These are phyloP conservation scores for Phaseolus coccineus DNA, from an alignment of 331 rosid genomes.

Conservation along the genomic window DNA sequence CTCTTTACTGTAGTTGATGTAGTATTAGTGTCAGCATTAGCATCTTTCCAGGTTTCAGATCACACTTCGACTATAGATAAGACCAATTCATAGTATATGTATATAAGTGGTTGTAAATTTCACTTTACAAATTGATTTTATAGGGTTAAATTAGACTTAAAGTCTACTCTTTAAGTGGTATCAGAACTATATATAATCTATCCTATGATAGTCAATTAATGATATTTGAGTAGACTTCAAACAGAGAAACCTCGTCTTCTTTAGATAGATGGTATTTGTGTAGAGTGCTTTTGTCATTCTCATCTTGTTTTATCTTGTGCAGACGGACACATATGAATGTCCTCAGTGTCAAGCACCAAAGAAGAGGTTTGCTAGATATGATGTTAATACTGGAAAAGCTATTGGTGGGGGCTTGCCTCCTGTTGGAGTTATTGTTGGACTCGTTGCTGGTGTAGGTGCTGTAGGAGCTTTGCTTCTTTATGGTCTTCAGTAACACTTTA, in stretches of 20 bases:
- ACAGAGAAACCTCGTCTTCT: slow-evolving; percentile 6
- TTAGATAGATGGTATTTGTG: not conserved
- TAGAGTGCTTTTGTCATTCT: not conserved
- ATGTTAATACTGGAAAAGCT: slow-evolving; percentile 81
- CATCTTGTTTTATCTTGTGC: slow-evolving; percentile 30
- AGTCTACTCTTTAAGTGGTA: too few relatives aligned
- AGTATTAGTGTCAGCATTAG: not conserved
- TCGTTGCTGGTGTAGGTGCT: slow-evolving; percentile 79
- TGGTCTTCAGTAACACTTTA: slow-evolving; percentile 82
- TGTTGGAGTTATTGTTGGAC: slow-evolving; percentile 86
- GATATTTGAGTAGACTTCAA: slow-evolving; percentile 12
- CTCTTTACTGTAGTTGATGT: not conserved
- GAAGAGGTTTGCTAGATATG: slow-evolving; percentile 89
- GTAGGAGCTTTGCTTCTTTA: slow-evolving; percentile 94
- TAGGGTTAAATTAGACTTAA: too few relatives aligned
- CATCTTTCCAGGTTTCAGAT: not conserved
- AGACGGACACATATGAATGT: slow-evolving; percentile 79
- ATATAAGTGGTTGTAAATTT: too few relatives aligned
- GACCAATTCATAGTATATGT: too few relatives aligned
- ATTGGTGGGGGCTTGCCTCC: slow-evolving; percentile 95
- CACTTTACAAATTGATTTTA: too few relatives aligned
- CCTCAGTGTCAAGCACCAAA: slow-evolving; percentile 95
- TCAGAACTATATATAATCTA: too few relatives aligned
- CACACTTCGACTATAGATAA: too few relatives aligned
- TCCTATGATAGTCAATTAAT: not conserved